Evolutionary conservation across 129 eudicot genomes (phyloP).

Genomic region (Deinandra increscens): DNA sequence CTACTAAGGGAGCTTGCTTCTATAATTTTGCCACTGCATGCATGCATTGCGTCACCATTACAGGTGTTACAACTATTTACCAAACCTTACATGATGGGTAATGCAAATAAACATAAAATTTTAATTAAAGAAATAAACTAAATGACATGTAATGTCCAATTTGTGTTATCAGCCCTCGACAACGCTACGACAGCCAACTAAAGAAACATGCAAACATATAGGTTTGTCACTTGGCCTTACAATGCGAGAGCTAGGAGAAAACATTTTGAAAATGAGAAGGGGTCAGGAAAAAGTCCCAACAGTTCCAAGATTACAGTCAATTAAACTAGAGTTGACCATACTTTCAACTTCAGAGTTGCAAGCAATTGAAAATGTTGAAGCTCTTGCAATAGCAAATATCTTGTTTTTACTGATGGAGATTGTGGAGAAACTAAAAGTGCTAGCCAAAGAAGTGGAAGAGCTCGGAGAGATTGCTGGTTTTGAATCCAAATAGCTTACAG

Average conservation of each 20-base stretch:
- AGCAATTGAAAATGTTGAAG: constrained; percentile 40
- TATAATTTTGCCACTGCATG: constrained; percentile 50
- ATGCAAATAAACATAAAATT: neutral
- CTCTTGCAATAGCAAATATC: constrained; percentile 52
- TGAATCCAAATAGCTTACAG: constrained; percentile 27
- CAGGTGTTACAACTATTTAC: constrained; percentile 43
- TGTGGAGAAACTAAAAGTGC: constrained; percentile 49
- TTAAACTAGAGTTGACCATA: constrained; percentile 38
- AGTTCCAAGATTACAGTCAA: constrained; percentile 45
- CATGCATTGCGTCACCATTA: constrained; percentile 51
- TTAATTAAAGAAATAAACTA: neutral
- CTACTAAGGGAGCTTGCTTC: constrained; percentile 66
- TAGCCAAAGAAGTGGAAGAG: constrained; percentile 64
- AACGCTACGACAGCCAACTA: constrained; percentile 33
- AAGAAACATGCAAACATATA: constrained; percentile 44
- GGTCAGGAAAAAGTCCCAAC: constrained; percentile 38
- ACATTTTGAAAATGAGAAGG: constrained; percentile 54
- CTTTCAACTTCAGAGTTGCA: constrained; percentile 30
- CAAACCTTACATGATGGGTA: neutral
- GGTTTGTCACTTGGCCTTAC: constrained; percentile 42
- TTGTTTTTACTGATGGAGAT: constrained; percentile 53
- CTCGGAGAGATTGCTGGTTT: constrained; percentile 58
- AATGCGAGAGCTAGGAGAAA: constrained; percentile 68
- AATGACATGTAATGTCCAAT: constrained; percentile 5
- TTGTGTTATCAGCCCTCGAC: constrained; percentile 46